Evolutionary conservation across 73 alveolate species (phyloP).

Genomic region (Symbiodinium natans): DNA sequence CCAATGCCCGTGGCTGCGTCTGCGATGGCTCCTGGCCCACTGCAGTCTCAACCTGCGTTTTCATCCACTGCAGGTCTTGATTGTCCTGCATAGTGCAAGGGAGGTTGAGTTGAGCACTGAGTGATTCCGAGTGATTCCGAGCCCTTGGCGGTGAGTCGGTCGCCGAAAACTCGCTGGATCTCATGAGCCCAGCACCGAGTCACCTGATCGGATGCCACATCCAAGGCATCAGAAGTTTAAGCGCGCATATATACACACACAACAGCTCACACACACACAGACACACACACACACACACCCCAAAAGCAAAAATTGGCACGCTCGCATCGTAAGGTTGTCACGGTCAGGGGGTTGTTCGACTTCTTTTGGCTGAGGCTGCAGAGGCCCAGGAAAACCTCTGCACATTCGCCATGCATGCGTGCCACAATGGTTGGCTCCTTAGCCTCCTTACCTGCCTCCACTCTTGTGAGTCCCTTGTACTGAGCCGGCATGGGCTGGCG

Average conservation of each 20-base stretch:
- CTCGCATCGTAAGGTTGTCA: no score
- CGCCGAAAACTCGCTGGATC: constrained; percentile 99
- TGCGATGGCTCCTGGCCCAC: constrained; percentile 2
- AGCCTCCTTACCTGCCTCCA: no score
- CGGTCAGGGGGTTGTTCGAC: constrained; percentile 49
- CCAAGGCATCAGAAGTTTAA: background rate
- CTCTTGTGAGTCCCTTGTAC: no score
- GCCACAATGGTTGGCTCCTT: no score
- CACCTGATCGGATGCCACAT: constrained; percentile 9
- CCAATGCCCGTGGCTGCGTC: no score
- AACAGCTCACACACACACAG: background rate
- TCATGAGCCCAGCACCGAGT: constrained; percentile 99
- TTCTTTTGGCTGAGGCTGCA: constrained; percentile 91
- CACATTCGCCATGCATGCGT: no score
- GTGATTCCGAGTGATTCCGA: background rate
- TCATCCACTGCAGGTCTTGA: constrained; percentile 96
- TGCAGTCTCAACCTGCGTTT: constrained; percentile 75
- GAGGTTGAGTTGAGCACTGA: background rate
- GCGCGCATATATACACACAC: background rate
- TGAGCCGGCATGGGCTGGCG: background rate
- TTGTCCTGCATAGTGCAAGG: constrained; percentile 39
- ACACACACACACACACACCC: background rate
- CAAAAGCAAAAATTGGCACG: no score
- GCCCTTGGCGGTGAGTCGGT: constrained; percentile 98
- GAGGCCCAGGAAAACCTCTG: constrained; percentile 94